These are phyloP conservation scores for Fusarium solani-melongenae DNA, from an alignment of 2,329 filamentous ascomycete genomes.

Conservation along the genomic window DNA sequence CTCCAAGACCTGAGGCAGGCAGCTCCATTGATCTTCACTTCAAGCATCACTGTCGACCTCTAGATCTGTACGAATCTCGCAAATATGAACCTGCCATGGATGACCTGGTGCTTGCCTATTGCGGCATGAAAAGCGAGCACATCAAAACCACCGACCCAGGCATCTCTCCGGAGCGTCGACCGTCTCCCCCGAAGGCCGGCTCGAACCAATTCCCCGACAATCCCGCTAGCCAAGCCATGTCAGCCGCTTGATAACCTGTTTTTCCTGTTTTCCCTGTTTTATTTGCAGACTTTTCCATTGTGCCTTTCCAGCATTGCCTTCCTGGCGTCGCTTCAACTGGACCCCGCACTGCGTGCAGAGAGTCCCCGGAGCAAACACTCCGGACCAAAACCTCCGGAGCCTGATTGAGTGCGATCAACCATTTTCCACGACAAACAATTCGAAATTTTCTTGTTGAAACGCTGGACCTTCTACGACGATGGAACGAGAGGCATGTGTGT, in stretches of 20 bases:
- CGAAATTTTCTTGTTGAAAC: not conserved
- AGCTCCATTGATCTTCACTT: not conserved
- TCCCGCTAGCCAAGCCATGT: constrained; percentile 25
- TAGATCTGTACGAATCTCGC: not conserved
- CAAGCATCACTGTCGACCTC: not conserved
- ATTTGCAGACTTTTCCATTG: constrained; percentile 9
- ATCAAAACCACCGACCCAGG: not conserved
- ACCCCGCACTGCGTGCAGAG: not conserved
- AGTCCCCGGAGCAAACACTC: constrained; percentile 22
- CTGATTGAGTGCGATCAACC: not conserved
- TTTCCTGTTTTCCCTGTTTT: constrained; percentile 11
- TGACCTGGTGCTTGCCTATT: not conserved
- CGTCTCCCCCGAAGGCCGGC: constrained; percentile 11
- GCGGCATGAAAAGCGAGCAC: not conserved
- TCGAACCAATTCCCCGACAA: constrained; percentile 27
- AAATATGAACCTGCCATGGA: not conserved
- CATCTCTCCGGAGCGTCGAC: constrained; percentile 14
- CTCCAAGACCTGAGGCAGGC: not conserved
- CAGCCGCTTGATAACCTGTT: constrained; percentile 8
- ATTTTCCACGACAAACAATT: not conserved
- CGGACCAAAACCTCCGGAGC: not conserved
- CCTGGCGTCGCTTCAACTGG: not conserved
- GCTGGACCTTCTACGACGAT: not conserved
- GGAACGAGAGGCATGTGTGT: not conserved
- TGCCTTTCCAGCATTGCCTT: not conserved